Base-by-base conservation (phyloP, 164 flowering plant species). In the Liquidambar formosana region DNA sequence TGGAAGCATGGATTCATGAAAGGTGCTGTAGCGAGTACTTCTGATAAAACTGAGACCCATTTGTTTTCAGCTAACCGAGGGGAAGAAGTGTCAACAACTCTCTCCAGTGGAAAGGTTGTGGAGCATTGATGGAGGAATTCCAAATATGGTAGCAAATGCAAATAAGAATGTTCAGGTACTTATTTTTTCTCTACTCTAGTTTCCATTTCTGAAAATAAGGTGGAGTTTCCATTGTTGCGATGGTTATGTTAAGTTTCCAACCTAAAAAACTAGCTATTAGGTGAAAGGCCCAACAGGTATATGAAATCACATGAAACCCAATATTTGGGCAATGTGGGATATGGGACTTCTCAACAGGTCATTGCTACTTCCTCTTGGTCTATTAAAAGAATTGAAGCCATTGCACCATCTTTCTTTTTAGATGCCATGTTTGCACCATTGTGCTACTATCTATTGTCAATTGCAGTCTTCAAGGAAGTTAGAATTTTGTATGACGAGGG, bases 91-190 rank as follows among this genome's bases (percentile, higher is more conserved):
- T 61, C 79, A 0, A 15, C 75, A 2, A 23, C 49, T 63, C 38
- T 61, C 6, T 66, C 76, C 44, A 41, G 67, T 45, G 75, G 84
- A 75, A 86, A 76, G 70, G 63, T 70, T 21, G 61, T 74, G 67
- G 89, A 87, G 69, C 82, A 85, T n/a, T 73, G 93, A 80, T 48
- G 79, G 83, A 28, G 83, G 85, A 70, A 68, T 64, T 73, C 75
- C 81, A 54, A 82, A 73, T 63, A 16, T 70, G 18, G 58, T 52
- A 28, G 63, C 67, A 14, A 77, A 78, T 79, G 73, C 79, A 61
- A 81, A 70, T 69, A 82, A 73, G 51, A 28, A 71, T 19, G 57
- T 61, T 58, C 91, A 91, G 91, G 95, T 90, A 76, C 65, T 61
- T 62, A 18, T 44, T 62, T 43, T 0, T 9, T 45, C 38, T 47